Base-by-base conservation (phyloP, 2,329 filamentous ascomycete species). In the Pestalotiopsis sp. region DNA sequence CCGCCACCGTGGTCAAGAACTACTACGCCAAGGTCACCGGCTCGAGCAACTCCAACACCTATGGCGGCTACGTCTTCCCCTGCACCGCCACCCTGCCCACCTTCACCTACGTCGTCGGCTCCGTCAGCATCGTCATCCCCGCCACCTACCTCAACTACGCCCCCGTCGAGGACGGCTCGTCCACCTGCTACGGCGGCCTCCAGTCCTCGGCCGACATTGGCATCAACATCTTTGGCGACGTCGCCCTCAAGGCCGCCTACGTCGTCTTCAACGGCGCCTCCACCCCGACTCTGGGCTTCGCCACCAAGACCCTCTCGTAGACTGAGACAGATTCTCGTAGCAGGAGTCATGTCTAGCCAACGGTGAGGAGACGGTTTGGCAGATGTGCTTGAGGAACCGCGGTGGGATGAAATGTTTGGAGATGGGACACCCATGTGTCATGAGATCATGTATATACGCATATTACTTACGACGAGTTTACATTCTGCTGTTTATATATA, bases 171-270 rank as follows among this genome's bases (percentile, higher is more conserved):
- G 80, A 82, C 70, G 69, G 66, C 22, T 70, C 65, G 3, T 65
- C 65, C 17, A 80, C 65, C 44, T 91, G 89, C 83, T 66, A 52
- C 65, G 65, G 65, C 20, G 65, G 65, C 26, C 57, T 66, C 66
- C 91, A 92, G 82, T 78, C 72, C 52, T 69, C 69, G 62, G 39
- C 57, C 9, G 73, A 67, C 48, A 72, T 75, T 30, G 73, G 74
- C 48, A 80, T 89, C 75, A 84, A 81, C 73, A 91, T 92, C 78
- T 88, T 89, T 69, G 89, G 89, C 38, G 89, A 91, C 72, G 82
- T 90, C 71, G 89, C 90, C 80, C 82, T 92, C 68, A 91, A 91
- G 85, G 83, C 83, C 70, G 85, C 88, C 73, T 91, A 88, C 73
- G 87, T 88, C 60, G 84, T 91, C 67, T 90, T 89, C 71, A 86